Base-by-base conservation (phyloP, 2,329 filamentous ascomycete genomes). In the Septoria petroselini region DNA sequence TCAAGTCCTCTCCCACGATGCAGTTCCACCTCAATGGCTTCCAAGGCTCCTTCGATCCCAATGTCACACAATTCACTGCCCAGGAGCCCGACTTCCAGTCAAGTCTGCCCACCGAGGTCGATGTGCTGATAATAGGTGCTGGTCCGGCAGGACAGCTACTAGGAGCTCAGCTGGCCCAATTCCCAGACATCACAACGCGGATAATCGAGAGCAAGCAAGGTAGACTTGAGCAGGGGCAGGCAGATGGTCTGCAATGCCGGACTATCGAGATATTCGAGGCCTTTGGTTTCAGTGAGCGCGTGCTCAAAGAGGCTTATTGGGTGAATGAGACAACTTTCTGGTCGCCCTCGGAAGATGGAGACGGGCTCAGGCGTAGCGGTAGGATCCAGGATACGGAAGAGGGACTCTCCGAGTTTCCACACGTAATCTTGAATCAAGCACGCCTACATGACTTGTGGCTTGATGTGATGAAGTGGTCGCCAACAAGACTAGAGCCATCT, bases 251-350 rank as follows among this genome's bases (percentile, higher is more conserved):
- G 2, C 81, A 86, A 67, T 80, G 77, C 55, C 80, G 84, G 1
- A 86, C 82, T 0, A 71, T 87, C 1, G 83, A 89, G 65, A 85
- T 88, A n/a, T 80, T 88, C 48, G 83, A 89, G 58, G 82, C 79
- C 41, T 85, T 89, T 58, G 84, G 81, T 0, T 79, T 89, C 50
- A 81, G 73, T 2, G 78, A 87, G 55, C 71, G 77, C 3, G 78
- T 76, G 1, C 82, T 81, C 78, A 82, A 81, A 40, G 84, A 87
- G 58, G 76, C 79, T 9, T 85, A 85, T 62, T 82, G 82, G 61
- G 79, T 86, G 71, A 72, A 85, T n/a, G 84, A 60, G 70, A 80
- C 84, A 49, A 71, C 71, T 7, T 75, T 76, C 54, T 76, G 73
- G 73, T 85, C 85, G 52, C 84, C 84, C 0, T 79, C 80, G 48